Base-by-base conservation (phyloP, 2,329 filamentous ascomycete genomes). In the Arachnomyces sp. region DNA sequence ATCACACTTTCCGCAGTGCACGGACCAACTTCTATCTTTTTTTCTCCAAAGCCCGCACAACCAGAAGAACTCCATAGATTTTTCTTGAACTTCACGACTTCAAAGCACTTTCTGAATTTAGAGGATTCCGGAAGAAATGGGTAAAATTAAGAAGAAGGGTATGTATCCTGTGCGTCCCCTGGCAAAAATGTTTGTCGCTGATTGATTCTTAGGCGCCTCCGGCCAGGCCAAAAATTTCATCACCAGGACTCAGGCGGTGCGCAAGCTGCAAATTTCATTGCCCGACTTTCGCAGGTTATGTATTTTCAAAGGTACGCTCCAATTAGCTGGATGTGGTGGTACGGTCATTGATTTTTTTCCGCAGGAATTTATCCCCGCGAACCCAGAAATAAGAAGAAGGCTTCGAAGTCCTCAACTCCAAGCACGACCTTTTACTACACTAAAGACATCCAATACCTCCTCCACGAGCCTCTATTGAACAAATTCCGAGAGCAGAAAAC, bases 161-260 rank as follows among this genome's bases (percentile, higher is more conserved):
- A 65, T 51, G 59, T 17, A 7, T 30, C 16, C 17, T 17, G 38
- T 45, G n/a, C 28, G 12, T 28, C 34, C 31, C 30, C 17, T 18
- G 36, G 42, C 14, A 45, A 14, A 31, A 35, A 41, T 30, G 18
- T 14, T 28, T 29, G n/a, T 29, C 18, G 39, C 50, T 58, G 35
- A 56, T 31, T 44, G 30, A 37, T 38, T 28, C 21, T 9, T 51
- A 82, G 80, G 89, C 61, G 80, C 85, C 63, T 75, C 89, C 62
- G 92, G 92, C 65, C 84, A 87, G 65, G 88, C 89, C 71, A 95
- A 92, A 72, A 98, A 98, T 77, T 98, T 90, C 73, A 88, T 98
- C 55, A 98, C 92, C 43, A 79, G 92, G 65, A 95, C 90, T 31
- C 88, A 95, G 72, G 92, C 92, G 34, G 87, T 98, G 56, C 87